phyloP scores from a whole-genome alignment of 345 rosid species.

The Eucalyptus brandiana region DNA sequence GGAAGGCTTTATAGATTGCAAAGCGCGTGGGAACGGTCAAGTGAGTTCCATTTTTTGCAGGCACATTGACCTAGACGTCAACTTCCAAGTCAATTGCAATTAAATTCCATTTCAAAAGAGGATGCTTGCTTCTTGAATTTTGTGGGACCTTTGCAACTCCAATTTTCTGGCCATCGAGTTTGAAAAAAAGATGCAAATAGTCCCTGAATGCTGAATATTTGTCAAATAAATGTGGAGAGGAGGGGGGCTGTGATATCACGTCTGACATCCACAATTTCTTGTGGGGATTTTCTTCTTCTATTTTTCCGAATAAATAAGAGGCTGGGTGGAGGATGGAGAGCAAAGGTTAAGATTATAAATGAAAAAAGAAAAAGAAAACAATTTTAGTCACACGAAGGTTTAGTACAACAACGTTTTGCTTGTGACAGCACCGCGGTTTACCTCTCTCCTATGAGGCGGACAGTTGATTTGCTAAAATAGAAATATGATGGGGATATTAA shows the following conservation, averaged over 20 bases:
- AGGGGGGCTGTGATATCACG: no score
- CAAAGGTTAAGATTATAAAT: background rate
- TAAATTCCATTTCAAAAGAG: background rate
- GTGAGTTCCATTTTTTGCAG: no score
- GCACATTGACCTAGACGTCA: no score
- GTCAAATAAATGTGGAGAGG: no score
- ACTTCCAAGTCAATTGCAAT: background rate
- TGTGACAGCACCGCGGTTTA: background rate
- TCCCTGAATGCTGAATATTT: no score
- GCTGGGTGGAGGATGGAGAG: background rate
- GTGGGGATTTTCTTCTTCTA: no score
- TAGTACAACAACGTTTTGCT: background rate
- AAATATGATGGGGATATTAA: background rate
- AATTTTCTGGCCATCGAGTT: no score
- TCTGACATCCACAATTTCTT: no score
- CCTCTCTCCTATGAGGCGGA: background rate
- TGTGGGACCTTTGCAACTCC: background rate
- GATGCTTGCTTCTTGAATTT: background rate
- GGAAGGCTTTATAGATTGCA: no score
- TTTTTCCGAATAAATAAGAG: background rate
- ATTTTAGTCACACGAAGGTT: background rate
- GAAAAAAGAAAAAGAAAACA: no score
- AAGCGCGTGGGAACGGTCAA: background rate
- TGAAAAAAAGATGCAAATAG: no score
- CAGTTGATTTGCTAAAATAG: background rate